phyloP scores from a whole-genome alignment of 176 grass and related monocot genomes.

The Chrysopogon serrulatus region DNA sequence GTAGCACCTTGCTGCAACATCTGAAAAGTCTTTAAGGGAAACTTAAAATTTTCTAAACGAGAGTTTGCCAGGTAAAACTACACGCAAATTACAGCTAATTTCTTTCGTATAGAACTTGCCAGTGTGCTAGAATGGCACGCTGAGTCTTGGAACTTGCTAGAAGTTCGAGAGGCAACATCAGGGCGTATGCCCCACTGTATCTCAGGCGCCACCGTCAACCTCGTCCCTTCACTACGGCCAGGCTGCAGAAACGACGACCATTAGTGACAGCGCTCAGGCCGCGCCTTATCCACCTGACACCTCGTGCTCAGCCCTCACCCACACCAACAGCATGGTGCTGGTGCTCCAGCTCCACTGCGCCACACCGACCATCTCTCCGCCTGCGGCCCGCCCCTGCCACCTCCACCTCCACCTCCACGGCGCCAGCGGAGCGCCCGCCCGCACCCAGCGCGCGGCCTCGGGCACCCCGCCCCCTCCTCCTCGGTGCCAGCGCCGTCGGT shows the following conservation, averaged over 20 bases:
- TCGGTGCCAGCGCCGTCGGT: not conserved
- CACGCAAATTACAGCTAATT: not conserved
- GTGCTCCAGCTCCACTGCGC: not conserved
- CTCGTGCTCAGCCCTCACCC: not conserved
- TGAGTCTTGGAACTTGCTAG: not conserved
- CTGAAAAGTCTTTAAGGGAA: not conserved
- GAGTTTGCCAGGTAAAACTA: not conserved
- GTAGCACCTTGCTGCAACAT: not conserved
- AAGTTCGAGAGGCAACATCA: not conserved
- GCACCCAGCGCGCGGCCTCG: not conserved
- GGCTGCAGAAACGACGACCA: not conserved
- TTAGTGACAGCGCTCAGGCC: not conserved
- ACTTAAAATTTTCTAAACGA: not conserved
- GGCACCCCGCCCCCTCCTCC: not conserved
- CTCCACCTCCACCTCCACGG: not conserved
- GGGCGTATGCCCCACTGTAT: not conserved
- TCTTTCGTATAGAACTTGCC: not conserved
- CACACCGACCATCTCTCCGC: not conserved
- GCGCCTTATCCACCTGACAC: slow-evolving; percentile 23
- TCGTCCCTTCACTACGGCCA: not conserved
- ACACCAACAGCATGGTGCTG: slow-evolving; percentile 20
- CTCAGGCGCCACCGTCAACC: not conserved
- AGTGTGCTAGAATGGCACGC: too few species aligned
- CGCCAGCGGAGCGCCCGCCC: not conserved
- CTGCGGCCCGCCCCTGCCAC: not conserved